Evolutionary conservation across 1,139 yeast species (phyloP), one percentile per base, ranked within the genome.

Genomic region (Insectozyma bohioensis): DNA sequence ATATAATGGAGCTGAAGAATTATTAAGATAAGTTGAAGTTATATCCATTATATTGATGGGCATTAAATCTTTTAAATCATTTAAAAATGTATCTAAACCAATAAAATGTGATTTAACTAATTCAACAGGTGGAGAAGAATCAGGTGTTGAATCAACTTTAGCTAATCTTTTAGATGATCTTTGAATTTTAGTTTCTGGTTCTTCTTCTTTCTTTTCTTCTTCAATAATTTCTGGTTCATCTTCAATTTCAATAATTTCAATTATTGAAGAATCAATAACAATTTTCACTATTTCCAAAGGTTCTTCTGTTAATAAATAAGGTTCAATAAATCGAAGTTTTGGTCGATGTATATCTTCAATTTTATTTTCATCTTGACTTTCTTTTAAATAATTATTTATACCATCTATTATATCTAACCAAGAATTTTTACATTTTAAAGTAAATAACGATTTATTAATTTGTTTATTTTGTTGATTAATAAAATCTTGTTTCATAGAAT

Each of bases 261-360:
- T 20, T 3, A 14, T 26, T 12, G n/a, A n/a, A n/a, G n/a, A n/a
- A n/a, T 25, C 34, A 14, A 20, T 20, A 16, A 20, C 15, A n/a
- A 24, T 13, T n/a, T 27, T 26, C 11, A 17, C 6, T 7, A 58
- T 53, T 35, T 77, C 82, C 3, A 76, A 54, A 0, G 80, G 70
- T 6, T 55, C 59, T 23, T 70, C 74, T 0, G 75, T 61, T 18
- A 76, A 59, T 13, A 61, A 49, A 43, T 81, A 80, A 0, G 75
- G 72, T 41, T 81, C 86, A 21, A 61, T 46, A 26, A 54, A 46
- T 40, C 58, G 67, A 7, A 61, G 40, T 33, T 61, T 66, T 7
- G 63, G 60, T 34, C 62, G 63, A 9, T 65, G 50, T 1, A 59
- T 41, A 4, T 58, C 65, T 35, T 60, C 67, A 1, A 59, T 37